These are phyloP conservation scores for Skeletonema tropicum DNA, from an alignment of 108 stramenopile genomes.

Conservation along the genomic window DNA sequence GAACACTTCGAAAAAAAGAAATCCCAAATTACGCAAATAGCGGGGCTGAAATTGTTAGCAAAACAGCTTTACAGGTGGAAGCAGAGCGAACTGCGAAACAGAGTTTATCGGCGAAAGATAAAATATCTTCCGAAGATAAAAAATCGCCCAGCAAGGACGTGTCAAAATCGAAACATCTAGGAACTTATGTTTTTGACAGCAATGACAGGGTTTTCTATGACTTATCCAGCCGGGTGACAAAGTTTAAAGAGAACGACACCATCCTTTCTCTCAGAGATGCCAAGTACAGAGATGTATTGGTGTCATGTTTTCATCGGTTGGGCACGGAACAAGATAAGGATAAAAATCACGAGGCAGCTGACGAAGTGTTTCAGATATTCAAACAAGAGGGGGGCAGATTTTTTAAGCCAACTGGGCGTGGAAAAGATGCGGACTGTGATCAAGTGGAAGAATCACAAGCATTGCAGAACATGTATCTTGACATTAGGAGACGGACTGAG, in stretches of 20 bases:
- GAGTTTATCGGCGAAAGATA: not conserved
- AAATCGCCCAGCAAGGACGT: not conserved
- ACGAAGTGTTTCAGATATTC: not conserved
- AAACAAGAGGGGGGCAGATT: not conserved
- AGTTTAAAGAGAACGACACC: not conserved
- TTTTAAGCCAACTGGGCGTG: not conserved
- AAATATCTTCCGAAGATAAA: too few species aligned
- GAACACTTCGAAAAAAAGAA: conserved; percentile 1
- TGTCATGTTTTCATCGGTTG: not conserved
- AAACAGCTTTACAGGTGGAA: not conserved
- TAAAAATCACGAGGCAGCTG: not conserved
- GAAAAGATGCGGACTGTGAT: not conserved
- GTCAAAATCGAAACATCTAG: not conserved
- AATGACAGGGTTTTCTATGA: not conserved
- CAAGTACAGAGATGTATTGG: not conserved
- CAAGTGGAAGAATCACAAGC: not conserved
- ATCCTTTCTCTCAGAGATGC: not conserved
- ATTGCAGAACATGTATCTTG: not conserved
- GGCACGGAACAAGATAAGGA: not conserved
- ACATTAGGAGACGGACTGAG: not conserved
- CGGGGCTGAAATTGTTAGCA: not conserved
- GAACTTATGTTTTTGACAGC: not conserved
- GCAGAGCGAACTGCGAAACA: not conserved
- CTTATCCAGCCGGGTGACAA: not conserved
- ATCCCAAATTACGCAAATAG: not conserved